Evolutionary conservation across 371 early-diverging fungal genomes (phyloP), one percentile per base, ranked within the genome.

Genomic region (Mortierella sp.): DNA sequence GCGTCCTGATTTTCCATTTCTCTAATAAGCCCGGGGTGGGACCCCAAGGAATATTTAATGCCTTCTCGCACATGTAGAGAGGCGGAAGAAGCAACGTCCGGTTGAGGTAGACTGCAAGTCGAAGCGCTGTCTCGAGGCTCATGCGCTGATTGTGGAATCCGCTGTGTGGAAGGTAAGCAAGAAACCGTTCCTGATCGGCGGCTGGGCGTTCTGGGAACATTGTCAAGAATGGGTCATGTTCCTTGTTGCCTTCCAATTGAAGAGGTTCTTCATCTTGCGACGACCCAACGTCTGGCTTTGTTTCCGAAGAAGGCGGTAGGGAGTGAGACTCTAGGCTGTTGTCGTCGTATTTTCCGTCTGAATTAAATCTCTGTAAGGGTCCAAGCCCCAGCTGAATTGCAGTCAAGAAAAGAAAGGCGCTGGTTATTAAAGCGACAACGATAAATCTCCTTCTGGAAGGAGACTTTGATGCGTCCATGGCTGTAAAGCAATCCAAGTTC

Each of bases 91-190:
- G 77, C 16, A 91, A 67, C 0, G 91, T 91, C 4, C 91, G 77
- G 64, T 90, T 88, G 33, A 87, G 67, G 13, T 83, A 72, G 10
- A 76, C 77, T 3, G 91, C 87, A 28, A 91, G 67, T n/a, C 85
- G 67, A 36, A 91, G 69, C 0, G 90, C 89, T 59, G 88, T 89
- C 65, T 87, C 85, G 38, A 90, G 76, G 32, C 86, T 79, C 28
- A 88, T 87, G 11, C 89, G 80, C 58, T 91, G 91, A 67, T 91
- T 91, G 48, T 90, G 89, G 65, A 90, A 86, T 3, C 91, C 91
- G 28, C 89, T 88, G 58, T 91, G 91, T 9, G 90, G 90, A 43
- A 88, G 55, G 72, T 86, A 91, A n/a, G 85, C 79, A 0, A 91
- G 63, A 48, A 83, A 91, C 38, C 84, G 85, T 57, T 83, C 83